Evolutionary conservation across 1,139 yeast genomes (phyloP), one percentile per base, ranked within the genome.

Genomic region (Suhomyces anneliseae): DNA sequence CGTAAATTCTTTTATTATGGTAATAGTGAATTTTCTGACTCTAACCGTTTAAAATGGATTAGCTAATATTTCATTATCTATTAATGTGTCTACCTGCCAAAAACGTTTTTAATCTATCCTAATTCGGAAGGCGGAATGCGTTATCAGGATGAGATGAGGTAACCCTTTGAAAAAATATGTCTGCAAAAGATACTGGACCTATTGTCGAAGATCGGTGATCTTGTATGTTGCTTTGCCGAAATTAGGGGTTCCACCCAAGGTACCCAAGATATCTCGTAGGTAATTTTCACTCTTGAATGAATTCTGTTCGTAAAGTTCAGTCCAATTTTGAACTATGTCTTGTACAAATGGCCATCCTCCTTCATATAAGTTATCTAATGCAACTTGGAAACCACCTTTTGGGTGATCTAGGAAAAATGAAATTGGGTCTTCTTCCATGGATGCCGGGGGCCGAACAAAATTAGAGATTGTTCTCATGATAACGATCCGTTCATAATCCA

Each of bases 381-480:
- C 70, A 38, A 76, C 77, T 8, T 59, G 54, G 40, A 71, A 65
- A 33, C 85, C 86, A 49, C 85, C 85, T 55, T 77, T 79, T 44
- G 65, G 65, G 46, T 72, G 71, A 40, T 71, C 66, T 54, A 68
- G 69, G 68, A 81, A 81, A 69, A 76, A 79, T 39, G 69, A 68
- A 37, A 76, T 71, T 10, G 83, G 68, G 48, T 68, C 66, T 45
- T 70, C 62, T 19, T 66, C 55, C 55, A 70, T 57, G 8, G 66
- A 63, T 49, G 80, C 71, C 46, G 82, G 82, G 41, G 82, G 76
- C 54, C 80, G 74, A 49, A 82, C 76, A 59, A 79, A 81, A 62
- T 82, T 83, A 8, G 85, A 78, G 53, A 80, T 79, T 14, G 85
- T 70, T 67, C 87, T 76, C 80, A 81, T 69, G 27, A 81, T 70